Conservation (phyloP, 805 yeast genomes). For the Cyberlindnera sargentensis region DNA sequence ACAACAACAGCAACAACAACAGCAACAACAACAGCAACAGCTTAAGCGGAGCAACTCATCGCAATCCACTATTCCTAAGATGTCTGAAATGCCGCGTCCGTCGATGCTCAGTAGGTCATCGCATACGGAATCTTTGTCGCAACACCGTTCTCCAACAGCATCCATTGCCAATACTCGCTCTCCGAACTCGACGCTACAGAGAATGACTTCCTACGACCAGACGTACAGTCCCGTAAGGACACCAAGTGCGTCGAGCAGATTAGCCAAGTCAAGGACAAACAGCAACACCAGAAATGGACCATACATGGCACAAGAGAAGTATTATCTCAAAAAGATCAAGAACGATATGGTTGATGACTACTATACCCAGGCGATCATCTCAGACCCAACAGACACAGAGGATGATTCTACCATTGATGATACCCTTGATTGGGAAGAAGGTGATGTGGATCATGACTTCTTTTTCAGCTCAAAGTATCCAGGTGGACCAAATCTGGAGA, state of each 20-base stretch:
- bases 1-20: slow-evolving; percentile 10
- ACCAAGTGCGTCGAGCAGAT: slow-evolving; percentile 15
- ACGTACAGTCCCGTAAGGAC: slow-evolving; percentile 22
- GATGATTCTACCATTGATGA: slow-evolving; percentile 25
- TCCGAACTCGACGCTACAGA: slow-evolving; percentile 11
- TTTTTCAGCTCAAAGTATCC: slow-evolving; percentile 3
- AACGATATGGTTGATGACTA: slow-evolving; percentile 62
- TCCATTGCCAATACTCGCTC: slow-evolving; percentile 13
- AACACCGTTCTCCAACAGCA: slow-evolving; percentile 18
- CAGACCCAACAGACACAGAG: slow-evolving; percentile 30
- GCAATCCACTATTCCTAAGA: neutral
- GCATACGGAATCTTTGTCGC: slow-evolving; percentile 5
- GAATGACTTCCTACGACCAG: slow-evolving; percentile 17
- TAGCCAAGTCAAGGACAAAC: slow-evolving; percentile 15
- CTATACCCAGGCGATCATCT: slow-evolving; percentile 58
- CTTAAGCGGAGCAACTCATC: slow-evolving; percentile 14
- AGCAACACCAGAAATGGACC: slow-evolving; percentile 24
- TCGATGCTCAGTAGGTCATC: slow-evolving; percentile 1
- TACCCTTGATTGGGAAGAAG: slow-evolving; percentile 15
- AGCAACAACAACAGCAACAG: slow-evolving; percentile 1
- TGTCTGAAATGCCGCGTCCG: slow-evolving; percentile 4
- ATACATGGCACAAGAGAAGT: slow-evolving; percentile 47
- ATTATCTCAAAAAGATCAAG: slow-evolving; percentile 55
- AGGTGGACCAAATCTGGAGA: slow-evolving; percentile 38
- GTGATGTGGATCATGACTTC: slow-evolving; percentile 20